Percentiles rank a stretch among this genome's conserved stretches.
Evolutionary conservation across 1,139 yeast species (phyloP).

Genomic region (Magnusiomyces ingens): DNA sequence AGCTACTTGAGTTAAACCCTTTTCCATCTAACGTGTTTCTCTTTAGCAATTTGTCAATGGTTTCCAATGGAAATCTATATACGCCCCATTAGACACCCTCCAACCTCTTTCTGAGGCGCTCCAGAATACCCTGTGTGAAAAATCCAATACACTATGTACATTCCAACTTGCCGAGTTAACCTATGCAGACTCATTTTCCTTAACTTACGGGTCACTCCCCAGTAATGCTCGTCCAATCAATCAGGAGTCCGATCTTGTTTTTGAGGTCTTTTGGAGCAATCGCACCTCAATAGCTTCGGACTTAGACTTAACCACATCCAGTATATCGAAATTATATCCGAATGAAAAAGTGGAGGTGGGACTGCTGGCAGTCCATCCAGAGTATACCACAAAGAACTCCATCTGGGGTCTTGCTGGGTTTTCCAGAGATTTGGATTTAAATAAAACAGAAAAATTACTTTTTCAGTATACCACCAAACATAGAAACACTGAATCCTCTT

Average conservation of each 20-base stretch:
- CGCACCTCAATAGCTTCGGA: slow-evolving; percentile 10
- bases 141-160: slow-evolving; percentile 4
- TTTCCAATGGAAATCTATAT: slow-evolving; percentile 25
- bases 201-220: slow-evolving; percentile 24
- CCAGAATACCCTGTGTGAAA: background rate
- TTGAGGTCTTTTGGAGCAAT: slow-evolving; percentile 24
- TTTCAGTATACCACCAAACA: slow-evolving; percentile 22
- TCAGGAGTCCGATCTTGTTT: slow-evolving; percentile 20
- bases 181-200: slow-evolving; percentile 22
- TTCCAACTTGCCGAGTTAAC: slow-evolving; percentile 14
- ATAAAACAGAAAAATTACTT: slow-evolving; percentile 21
- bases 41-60: slow-evolving; percentile 16
- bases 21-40: background rate
- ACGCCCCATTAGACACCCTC: slow-evolving; percentile 11
- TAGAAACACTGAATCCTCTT: slow-evolving; percentile 24
- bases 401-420: slow-evolving; percentile 24
- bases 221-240: slow-evolving; percentile 21
- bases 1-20: background rate
- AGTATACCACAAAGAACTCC: slow-evolving; percentile 19
- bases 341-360: slow-evolving; percentile 25
- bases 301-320: slow-evolving; percentile 1
- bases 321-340: slow-evolving; percentile 3
- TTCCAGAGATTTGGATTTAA: slow-evolving; percentile 20
- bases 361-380: slow-evolving; percentile 18
- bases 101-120: slow-evolving; percentile 1